phyloP scores from a whole-genome alignment of 2,329 filamentous ascomycete species.

The Exophiala mesophila region DNA sequence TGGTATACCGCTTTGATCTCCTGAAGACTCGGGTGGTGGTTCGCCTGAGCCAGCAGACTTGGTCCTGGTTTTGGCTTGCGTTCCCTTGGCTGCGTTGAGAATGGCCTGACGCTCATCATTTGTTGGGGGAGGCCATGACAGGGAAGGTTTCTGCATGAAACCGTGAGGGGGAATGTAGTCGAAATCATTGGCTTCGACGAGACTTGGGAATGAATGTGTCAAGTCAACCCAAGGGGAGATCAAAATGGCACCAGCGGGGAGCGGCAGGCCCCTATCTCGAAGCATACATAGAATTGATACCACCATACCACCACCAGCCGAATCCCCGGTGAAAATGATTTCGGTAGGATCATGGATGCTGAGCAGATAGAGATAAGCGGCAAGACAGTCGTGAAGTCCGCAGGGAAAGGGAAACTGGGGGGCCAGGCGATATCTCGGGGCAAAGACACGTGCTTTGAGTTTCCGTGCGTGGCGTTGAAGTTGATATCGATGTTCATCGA shows the following conservation, averaged over 20 bases:
- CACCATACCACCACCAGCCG: slow-evolving; percentile 87
- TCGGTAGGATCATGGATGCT: slow-evolving; percentile 70
- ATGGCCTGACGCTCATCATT: slow-evolving; percentile 60
- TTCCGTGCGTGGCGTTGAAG: slow-evolving; percentile 94
- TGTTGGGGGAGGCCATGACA: slow-evolving; percentile 88
- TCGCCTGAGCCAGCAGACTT: slow-evolving; percentile 30
- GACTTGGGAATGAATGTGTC: slow-evolving; percentile 90
- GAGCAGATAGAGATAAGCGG: slow-evolving; percentile 79
- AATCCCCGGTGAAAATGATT: slow-evolving; percentile 86
- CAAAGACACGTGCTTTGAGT: slow-evolving; percentile 82
- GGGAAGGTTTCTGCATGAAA: slow-evolving; percentile 84
- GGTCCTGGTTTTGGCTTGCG: slow-evolving; percentile 40
- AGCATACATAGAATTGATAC: slow-evolving; percentile 72
- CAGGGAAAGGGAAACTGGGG: slow-evolving; percentile 97
- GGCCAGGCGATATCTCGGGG: slow-evolving; percentile 78
- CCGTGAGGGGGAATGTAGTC: slow-evolving; percentile 88
- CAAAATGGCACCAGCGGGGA: slow-evolving; percentile 84
- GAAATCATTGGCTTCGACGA: slow-evolving; percentile 64
- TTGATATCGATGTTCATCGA: slow-evolving; percentile 97
- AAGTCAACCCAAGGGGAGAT: slow-evolving; percentile 96
- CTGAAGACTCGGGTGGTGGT: slow-evolving; percentile 26
- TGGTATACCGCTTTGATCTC: slow-evolving; percentile 34
- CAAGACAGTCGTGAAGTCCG: slow-evolving; percentile 81
- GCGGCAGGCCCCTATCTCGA: slow-evolving; percentile 73
- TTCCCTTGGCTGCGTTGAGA: slow-evolving; percentile 42